phyloP scores from a whole-genome alignment of 2,329 filamentous ascomycete species.

The Diaporthe amygdali region DNA sequence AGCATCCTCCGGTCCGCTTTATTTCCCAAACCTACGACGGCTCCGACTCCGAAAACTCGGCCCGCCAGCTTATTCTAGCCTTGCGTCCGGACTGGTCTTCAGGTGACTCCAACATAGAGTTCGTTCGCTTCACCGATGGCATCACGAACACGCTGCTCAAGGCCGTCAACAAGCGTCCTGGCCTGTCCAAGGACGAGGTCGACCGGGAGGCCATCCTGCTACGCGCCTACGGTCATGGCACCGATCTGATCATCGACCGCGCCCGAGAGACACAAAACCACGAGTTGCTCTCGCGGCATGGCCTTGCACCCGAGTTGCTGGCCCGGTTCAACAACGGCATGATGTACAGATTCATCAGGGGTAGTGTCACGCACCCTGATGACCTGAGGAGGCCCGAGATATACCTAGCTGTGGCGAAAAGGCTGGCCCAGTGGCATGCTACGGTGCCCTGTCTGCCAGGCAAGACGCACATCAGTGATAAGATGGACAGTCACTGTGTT shows the following conservation, averaged over 20 bases:
- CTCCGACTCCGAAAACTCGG: constrained; percentile 76
- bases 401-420: constrained; percentile 81
- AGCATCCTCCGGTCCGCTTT: constrained; percentile 50
- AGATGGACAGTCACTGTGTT: constrained; percentile 30
- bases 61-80: constrained; percentile 77
- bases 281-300: constrained; percentile 81
- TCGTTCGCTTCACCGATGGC: constrained; percentile 93
- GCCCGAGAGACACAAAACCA: constrained; percentile 83
- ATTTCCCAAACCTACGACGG: constrained; percentile 82
- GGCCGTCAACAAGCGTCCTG: constrained; percentile 70
- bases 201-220: constrained; percentile 87
- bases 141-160: constrained; percentile 95
- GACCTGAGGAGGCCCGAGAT: constrained; percentile 79
- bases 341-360: constrained; percentile 89
- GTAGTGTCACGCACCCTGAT: constrained; percentile 77
- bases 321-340: constrained; percentile 96
- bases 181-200: constrained; percentile 75
- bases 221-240: constrained; percentile 92
- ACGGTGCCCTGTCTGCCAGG: constrained; percentile 61
- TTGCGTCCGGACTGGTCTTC: constrained; percentile 82
- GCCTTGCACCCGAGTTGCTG: constrained; percentile 84
- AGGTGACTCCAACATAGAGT: constrained; percentile 70
- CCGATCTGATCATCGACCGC: constrained; percentile 93
- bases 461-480: constrained; percentile 44
- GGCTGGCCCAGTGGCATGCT: constrained; percentile 94